Base-by-base conservation (phyloP, 2,329 filamentous ascomycete genomes). In the Pseudogymnoascus sp. region DNA sequence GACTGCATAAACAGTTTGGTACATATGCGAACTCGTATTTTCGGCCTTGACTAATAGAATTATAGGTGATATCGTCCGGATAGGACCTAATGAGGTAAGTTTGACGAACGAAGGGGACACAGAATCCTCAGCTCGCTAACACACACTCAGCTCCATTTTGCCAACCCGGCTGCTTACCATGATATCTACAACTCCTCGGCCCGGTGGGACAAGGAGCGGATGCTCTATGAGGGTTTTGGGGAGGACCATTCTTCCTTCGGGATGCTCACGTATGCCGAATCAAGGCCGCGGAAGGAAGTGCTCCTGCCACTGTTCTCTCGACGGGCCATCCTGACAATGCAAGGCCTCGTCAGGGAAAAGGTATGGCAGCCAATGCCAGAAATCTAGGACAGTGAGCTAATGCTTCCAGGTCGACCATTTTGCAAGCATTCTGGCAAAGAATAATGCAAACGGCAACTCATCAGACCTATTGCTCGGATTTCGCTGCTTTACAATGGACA, bases 181-280 rank as follows among this genome's bases (percentile, higher is more conserved):
- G 74, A 75, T 50, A 77, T 78, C 38, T 77, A 77, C 68, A 75
- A 73, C 65, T 70, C 70, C 61, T 70, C 70, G 59, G 74, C 75
- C 38, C 69, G 71, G 12, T 77, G 75, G 75, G 72, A 76, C 63
- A 78, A 78, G 61, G 75, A 78, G 40, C 65, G 66, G 1, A 63
- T 59, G 0, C 67, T 77, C 2, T 78, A 78, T 65, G 67, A 68
- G 16, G 70, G 69, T 59, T 77, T 78, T 65, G 72, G 72, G 63
- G 70, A 74, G 60, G 70, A 76, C 62, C 65, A 72, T 11, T 76
- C 75, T 33, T 76, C 73, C 44, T 77, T 78, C 65, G 75, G 72
- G 28, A 74, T 72, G 62, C 65, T 74, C 38, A 77, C 71, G 3
- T 74, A 76, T 63, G 66, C 66, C 11, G 72, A 73, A 62, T 72